These are phyloP conservation scores for Trifolium fragiferum DNA, from an alignment of 306 rosid genomes.

Conservation along the genomic window DNA sequence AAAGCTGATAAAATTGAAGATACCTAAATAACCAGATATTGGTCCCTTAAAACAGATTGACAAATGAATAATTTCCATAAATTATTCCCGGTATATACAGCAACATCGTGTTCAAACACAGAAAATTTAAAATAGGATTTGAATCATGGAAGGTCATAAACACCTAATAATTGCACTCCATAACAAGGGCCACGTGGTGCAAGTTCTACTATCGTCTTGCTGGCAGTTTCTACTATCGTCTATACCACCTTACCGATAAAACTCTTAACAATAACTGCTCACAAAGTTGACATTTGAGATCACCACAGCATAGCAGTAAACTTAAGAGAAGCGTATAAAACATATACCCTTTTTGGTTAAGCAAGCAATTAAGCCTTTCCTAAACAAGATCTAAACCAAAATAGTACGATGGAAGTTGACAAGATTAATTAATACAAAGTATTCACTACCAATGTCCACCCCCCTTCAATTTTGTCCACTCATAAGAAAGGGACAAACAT, in stretches of 20 bases:
- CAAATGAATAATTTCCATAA: conserved; percentile 4
- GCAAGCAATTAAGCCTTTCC: conserved; percentile 5
- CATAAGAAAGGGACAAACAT: conserved; percentile 4
- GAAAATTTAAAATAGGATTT: not conserved
- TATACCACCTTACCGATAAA: not conserved
- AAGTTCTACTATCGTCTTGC: not conserved
- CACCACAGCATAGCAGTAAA: not conserved
- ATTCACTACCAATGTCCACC: not conserved
- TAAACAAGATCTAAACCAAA: conserved; percentile 29
- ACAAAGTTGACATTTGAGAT: not conserved
- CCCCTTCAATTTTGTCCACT: conserved; percentile 8
- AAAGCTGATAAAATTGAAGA: conserved; percentile 17
- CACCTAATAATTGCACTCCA: not conserved
- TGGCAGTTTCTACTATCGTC: not conserved
- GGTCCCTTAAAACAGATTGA: conserved; percentile 5
- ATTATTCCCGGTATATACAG: not conserved
- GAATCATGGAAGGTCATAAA: not conserved
- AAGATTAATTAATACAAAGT: not conserved
- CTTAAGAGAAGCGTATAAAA: conserved; percentile 9
- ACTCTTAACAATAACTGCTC: not conserved
- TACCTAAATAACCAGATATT: not conserved
- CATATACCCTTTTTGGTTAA: conserved; percentile 1
- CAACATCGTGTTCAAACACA: not conserved
- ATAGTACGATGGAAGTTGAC: conserved; percentile 13
- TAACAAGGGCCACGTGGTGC: not conserved